Base-by-base conservation (phyloP, 495 filamentous ascomycete species). In the Aspergillus heteromorphus region DNA sequence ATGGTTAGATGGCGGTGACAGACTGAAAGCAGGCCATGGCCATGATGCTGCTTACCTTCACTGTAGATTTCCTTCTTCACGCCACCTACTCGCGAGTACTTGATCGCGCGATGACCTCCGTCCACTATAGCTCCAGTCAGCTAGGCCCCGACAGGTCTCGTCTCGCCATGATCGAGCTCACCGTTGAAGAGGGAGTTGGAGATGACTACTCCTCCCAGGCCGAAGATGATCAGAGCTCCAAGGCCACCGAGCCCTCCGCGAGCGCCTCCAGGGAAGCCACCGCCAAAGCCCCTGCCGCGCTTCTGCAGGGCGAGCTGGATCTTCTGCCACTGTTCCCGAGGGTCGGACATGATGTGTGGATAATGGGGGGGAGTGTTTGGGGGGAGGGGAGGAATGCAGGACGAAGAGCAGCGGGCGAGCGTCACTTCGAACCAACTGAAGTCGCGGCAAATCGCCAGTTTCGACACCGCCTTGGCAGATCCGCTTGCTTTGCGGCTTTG, bases 51-150 rank as follows among this genome's bases (percentile, higher is more conserved):
- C 55, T 57, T 78, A 95, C 93, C 93, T 95, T 98, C 93, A 59
- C 58, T 80, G 74, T 92, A 98, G 69, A 98, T 98, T 55, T 97
- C 90, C 76, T 93, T 92, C 79, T 87, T 85, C 41, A 98, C 93
- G 82, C 93, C 93, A 67, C 84, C 88, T 72, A 97, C 64, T 65
- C 93, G 85, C 54, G 88, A 91, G 77, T 98, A 98, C 71, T 98
- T 98, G 78, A 98, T 98, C 48, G 93, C 93, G 68, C 93, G 86
- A 78, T 97, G 93, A 77, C 93, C 93, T 85, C 93, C 93, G 67
- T 98, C 93, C 59, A 98, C 93, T 89, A 49, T n/a, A 62, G n/a
- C 29, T 18, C 58, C 51, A 59, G 48, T 51, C 18, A 56, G 43
- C 45, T 23, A 57, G 14, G 19, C 47, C 19, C 8, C 47, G 13